Evolutionary conservation across 768 basidiomycete genomes (phyloP).

Genomic region (Pulveroboletus ravenelii): DNA sequence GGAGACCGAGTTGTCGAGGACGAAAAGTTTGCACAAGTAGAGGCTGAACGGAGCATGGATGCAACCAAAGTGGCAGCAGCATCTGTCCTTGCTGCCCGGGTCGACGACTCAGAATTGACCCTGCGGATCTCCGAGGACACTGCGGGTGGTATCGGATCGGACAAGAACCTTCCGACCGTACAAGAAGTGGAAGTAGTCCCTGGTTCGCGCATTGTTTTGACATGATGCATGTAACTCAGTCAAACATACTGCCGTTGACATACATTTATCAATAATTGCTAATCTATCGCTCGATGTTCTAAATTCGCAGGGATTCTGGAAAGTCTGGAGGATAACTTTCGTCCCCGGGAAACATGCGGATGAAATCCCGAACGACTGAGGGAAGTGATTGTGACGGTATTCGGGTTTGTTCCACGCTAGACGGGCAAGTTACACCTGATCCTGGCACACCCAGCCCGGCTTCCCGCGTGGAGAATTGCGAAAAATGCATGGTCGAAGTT

Average conservation of each 20-base stretch:
- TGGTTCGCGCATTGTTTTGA: slow-evolving; percentile 1
- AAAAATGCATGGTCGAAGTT: not conserved
- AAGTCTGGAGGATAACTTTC: slow-evolving; percentile 34
- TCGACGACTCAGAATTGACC: slow-evolving; percentile 26
- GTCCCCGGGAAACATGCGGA: slow-evolving; percentile 32
- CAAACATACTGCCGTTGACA: not conserved
- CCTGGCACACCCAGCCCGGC: slow-evolving; percentile 4
- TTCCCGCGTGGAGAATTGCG: slow-evolving; percentile 7
- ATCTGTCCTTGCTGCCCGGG: slow-evolving; percentile 11
- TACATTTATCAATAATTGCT: not conserved
- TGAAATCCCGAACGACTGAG: slow-evolving; percentile 28
- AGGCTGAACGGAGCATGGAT: slow-evolving; percentile 12
- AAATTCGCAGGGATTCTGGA: slow-evolving; percentile 27
- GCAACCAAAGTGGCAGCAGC: slow-evolving; percentile 8
- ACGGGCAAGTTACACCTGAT: not conserved
- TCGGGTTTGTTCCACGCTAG: slow-evolving; percentile 1
- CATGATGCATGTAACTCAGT: slow-evolving; percentile 3
- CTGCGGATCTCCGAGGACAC: slow-evolving; percentile 19
- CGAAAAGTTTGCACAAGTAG: slow-evolving; percentile 17
- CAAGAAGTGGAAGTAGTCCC: slow-evolving; percentile 15
- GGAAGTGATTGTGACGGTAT: slow-evolving; percentile 22
- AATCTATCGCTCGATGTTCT: not conserved
- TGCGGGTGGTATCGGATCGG: slow-evolving; percentile 2
- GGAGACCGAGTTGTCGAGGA: slow-evolving; percentile 33
- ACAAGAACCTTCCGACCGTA: slow-evolving; percentile 18